These are phyloP conservation scores for Bremia lactucae DNA, from an alignment of 352 stramenopile genomes.

Conservation along the genomic window DNA sequence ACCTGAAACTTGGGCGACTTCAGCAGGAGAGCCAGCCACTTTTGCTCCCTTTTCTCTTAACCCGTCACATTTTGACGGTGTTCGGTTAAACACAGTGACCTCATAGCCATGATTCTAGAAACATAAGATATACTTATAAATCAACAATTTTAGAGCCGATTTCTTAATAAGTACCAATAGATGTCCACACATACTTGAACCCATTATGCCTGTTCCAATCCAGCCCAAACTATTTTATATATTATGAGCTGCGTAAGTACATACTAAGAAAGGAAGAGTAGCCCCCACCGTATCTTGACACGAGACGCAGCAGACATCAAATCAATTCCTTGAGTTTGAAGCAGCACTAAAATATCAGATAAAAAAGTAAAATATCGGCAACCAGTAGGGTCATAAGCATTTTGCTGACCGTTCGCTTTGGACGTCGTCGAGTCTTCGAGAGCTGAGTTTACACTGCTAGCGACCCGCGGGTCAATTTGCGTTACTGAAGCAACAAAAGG, in stretches of 20 bases:
- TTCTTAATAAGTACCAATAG: conserved; percentile 45
- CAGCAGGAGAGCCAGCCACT: conserved; percentile 55
- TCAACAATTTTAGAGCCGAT: too few species aligned
- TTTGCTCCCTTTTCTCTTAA: conserved; percentile 68
- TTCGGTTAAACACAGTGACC: conserved; percentile 84
- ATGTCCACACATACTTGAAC: conserved; percentile 81
- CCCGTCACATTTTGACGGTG: conserved; percentile 65
- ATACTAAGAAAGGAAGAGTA: neutral
- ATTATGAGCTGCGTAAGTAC: neutral
- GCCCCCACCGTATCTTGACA: conserved; percentile 42
- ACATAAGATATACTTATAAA: too few species aligned
- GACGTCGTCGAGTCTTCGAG: conserved; percentile 52
- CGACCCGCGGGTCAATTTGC: conserved; percentile 28
- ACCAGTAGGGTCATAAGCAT: neutral
- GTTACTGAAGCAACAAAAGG: conserved; percentile 7
- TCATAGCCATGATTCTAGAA: conserved; percentile 75
- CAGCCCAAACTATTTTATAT: conserved; percentile 51
- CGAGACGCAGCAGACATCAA: conserved; percentile 39
- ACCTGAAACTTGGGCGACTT: conserved; percentile 72
- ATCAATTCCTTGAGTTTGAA: conserved; percentile 48
- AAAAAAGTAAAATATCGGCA: conserved; percentile 2
- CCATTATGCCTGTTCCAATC: conserved; percentile 85
- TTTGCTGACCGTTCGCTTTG: conserved; percentile 35
- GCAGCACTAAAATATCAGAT: conserved; percentile 27
- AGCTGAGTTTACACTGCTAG: conserved; percentile 14